A percentile compares a stretch with the other conserved stretches of the same genome.
Evolutionary conservation across 2,329 filamentous ascomycete species (phyloP).

Genomic region (Penicillium corylophilum): DNA sequence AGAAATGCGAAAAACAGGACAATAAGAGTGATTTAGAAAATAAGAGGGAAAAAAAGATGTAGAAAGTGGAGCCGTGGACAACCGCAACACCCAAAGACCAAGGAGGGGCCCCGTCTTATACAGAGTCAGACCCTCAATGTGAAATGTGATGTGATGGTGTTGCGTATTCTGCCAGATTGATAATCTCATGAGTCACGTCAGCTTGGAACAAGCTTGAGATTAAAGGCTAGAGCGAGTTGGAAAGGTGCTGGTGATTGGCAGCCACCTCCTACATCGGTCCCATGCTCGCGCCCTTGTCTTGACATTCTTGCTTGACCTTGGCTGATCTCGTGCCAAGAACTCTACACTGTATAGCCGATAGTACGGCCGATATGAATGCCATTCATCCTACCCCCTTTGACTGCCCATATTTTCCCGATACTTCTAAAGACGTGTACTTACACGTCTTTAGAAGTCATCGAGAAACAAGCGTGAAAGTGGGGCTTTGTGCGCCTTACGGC

Average conservation of each 20-base stretch:
- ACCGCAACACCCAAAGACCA: slow-evolving; percentile 16
- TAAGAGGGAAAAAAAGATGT: slow-evolving; percentile 11
- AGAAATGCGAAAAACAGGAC: background rate
- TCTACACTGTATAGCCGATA: too few species aligned
- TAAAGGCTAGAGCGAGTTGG: slow-evolving; percentile 3
- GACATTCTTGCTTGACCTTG: slow-evolving; percentile 24
- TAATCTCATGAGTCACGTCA: slow-evolving; percentile 8
- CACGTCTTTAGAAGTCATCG: too few species aligned
- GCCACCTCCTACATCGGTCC: slow-evolving; percentile 5
- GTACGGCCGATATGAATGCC: background rate
- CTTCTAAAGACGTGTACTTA: too few species aligned
- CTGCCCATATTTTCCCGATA: too few species aligned
- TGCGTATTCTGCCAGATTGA: too few species aligned
- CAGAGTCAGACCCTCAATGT: too few species aligned
- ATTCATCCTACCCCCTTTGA: too few species aligned
- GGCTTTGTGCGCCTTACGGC: slow-evolving; percentile 21
- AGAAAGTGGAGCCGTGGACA: slow-evolving; percentile 27
- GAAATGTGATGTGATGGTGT: too few species aligned
- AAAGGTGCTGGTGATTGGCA: slow-evolving; percentile 7
- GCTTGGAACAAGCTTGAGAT: background rate
- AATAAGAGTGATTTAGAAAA: background rate
- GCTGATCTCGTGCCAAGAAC: too few species aligned
- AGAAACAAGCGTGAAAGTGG: background rate
- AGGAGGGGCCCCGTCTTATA: slow-evolving; percentile 13
- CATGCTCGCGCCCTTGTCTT: slow-evolving; percentile 24